These are phyloP conservation scores for Haplosporangium sp. DNA, from an alignment of 371 early-diverging fungal species.

Conservation along the genomic window DNA sequence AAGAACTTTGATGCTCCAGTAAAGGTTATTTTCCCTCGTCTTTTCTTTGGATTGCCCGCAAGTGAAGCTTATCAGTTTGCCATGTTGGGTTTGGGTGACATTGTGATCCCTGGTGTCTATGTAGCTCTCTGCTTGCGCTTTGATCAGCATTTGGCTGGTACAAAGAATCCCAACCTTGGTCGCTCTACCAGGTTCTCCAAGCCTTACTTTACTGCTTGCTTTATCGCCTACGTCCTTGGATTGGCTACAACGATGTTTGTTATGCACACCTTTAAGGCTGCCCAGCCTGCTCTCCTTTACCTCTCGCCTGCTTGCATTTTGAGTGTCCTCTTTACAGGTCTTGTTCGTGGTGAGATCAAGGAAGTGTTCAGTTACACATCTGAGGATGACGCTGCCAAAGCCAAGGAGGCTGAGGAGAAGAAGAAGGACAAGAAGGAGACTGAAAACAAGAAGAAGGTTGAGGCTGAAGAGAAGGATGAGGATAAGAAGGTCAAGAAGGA, in stretches of 20 bases:
- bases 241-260: conserved; percentile 91
- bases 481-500: conserved; percentile 15
- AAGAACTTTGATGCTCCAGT: conserved; percentile 97
- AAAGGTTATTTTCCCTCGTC: conserved; percentile 94
- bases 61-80: conserved; percentile 73
- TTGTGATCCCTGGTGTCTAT: conserved; percentile 97
- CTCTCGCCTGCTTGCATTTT: conserved; percentile 96
- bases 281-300: conserved; percentile 97
- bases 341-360: conserved; percentile 85
- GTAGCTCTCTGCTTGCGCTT: conserved; percentile 91
- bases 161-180: conserved; percentile 57
- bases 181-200: conserved; percentile 78
- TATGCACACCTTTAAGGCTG: conserved; percentile 97
- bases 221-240: conserved; percentile 87
- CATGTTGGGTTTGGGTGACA: conserved; percentile 98
- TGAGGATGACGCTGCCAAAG: conserved; percentile 66
- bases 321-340: conserved; percentile 84
- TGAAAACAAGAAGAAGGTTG: conserved; percentile 29
- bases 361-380: conserved; percentile 85
- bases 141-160: conserved; percentile 74
- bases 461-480: conserved; percentile 27
- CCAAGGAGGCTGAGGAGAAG: conserved; percentile 62
- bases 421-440: conserved; percentile 47
- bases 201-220: conserved; percentile 89
- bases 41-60: conserved; percentile 67